Evolutionary conservation across 1,139 yeast genomes (phyloP).

Genomic region (Debaryomyces udenii): DNA sequence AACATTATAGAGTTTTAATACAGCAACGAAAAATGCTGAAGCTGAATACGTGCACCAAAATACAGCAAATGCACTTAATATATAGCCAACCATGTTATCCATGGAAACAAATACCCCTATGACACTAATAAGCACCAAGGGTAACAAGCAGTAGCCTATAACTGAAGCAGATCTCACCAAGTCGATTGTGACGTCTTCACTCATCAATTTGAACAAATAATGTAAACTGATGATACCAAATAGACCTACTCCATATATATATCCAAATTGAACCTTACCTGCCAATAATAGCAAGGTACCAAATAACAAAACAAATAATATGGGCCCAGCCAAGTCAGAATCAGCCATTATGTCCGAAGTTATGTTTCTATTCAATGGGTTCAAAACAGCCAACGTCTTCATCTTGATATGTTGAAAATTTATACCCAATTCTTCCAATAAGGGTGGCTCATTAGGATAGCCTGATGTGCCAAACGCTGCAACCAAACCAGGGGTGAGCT

Average conservation of each 20-base stretch:
- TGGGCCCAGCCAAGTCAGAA: conserved; percentile 94
- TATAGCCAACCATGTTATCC: conserved; percentile 77
- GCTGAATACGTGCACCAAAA: conserved; percentile 94
- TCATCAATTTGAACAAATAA: conserved; percentile 84
- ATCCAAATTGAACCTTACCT: conserved; percentile 96
- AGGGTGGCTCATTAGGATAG: conserved; percentile 90
- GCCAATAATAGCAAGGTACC: conserved; percentile 82
- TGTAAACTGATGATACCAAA: conserved; percentile 89
- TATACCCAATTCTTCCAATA: conserved; percentile 90
- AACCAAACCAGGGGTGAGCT: conserved; percentile 73
- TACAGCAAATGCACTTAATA: conserved; percentile 70
- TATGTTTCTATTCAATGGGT: conserved; percentile 64
- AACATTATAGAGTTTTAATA: conserved; percentile 80
- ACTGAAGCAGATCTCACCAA: conserved; percentile 84
- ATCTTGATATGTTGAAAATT: conserved; percentile 85
- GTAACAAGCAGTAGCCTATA: conserved; percentile 90
- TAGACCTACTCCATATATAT: conserved; percentile 93
- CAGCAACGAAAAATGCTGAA: conserved; percentile 89
- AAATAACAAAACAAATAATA: conserved; percentile 82
- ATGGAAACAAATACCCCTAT: conserved; percentile 70
- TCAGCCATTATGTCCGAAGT: conserved; percentile 83
- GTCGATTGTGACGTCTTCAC: conserved; percentile 60
- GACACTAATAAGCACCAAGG: conserved; percentile 79
- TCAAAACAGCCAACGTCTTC: conserved; percentile 85
- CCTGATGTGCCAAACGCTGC: conserved; percentile 96